Conservation (phyloP, 163 green algal species). For the Chlorella variabilis region DNA sequence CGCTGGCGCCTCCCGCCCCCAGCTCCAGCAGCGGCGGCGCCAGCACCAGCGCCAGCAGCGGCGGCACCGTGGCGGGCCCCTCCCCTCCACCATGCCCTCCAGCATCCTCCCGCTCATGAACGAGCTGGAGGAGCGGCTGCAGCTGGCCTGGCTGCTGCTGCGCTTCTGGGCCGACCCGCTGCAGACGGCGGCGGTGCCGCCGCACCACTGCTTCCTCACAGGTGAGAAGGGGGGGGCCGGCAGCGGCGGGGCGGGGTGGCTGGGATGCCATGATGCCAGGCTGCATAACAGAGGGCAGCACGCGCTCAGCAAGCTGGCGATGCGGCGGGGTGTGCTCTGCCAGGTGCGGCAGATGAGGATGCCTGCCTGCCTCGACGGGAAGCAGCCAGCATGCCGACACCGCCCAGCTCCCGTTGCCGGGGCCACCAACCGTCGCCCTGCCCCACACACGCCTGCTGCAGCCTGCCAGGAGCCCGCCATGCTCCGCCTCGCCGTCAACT, state of each 20-base stretch:
- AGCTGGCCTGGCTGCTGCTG: slow-evolving; percentile 11
- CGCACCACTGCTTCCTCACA: slow-evolving; percentile 7
- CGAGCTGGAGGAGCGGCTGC: slow-evolving; percentile 1
- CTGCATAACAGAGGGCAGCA: not conserved
- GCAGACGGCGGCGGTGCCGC: not conserved
- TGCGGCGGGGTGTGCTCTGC: too few relatives aligned
- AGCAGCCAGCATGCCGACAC: too few relatives aligned
- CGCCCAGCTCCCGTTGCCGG: too few relatives aligned
- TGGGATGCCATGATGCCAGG: not conserved
- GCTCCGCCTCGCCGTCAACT: slow-evolving; percentile 13
- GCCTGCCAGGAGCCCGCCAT: slow-evolving; percentile 9
- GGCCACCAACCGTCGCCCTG: too few relatives aligned
- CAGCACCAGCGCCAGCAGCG: not conserved
- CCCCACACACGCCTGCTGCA: not conserved
- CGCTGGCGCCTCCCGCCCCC: not conserved
- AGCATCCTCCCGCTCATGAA: not conserved
- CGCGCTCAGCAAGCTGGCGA: too few relatives aligned
- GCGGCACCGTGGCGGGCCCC: not conserved
- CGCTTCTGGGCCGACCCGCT: not conserved
- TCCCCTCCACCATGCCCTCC: not conserved
- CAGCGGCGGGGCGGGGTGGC: too few relatives aligned
- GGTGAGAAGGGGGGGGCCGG: not conserved
- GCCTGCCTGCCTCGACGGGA: too few relatives aligned
- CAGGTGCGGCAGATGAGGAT: too few relatives aligned
- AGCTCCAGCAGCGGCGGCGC: not conserved